Evolutionary conservation across 2,329 filamentous ascomycete species (phyloP).

Genomic region (Bipolaris zeicola): DNA sequence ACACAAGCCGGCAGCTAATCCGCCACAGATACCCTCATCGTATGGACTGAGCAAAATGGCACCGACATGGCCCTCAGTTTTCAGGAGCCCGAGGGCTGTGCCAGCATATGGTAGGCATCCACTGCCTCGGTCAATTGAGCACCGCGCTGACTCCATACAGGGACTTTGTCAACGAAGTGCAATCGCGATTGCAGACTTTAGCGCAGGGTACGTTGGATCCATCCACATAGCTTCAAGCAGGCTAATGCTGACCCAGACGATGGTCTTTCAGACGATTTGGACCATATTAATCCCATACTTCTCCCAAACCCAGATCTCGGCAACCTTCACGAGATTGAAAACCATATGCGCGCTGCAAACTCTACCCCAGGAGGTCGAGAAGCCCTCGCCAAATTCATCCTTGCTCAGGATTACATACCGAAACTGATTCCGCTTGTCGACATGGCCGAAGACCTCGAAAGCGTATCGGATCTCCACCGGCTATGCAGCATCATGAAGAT

Average conservation of each 20-base stretch:
- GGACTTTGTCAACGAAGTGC: slow-evolving; percentile 89
- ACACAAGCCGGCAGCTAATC: slow-evolving; percentile 22
- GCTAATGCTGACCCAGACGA: slow-evolving; percentile 65
- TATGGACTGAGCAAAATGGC: slow-evolving; percentile 92
- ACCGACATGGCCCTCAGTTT: slow-evolving; percentile 98
- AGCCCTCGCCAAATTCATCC: slow-evolving; percentile 83
- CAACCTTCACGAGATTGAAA: slow-evolving; percentile 83
- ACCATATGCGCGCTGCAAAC: slow-evolving; percentile 79
- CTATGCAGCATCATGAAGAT: slow-evolving; percentile 99
- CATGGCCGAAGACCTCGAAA: slow-evolving; percentile 90
- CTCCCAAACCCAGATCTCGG: slow-evolving; percentile 81
- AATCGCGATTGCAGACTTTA: slow-evolving; percentile 72
- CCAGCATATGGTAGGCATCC: slow-evolving; percentile 77
- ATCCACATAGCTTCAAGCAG: slow-evolving; percentile 4
- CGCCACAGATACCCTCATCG: slow-evolving; percentile 84
- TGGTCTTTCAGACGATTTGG: slow-evolving; percentile 84
- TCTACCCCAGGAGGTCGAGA: slow-evolving; percentile 78
- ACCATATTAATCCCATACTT: slow-evolving; percentile 70
- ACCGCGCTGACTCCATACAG: slow-evolving; percentile 54
- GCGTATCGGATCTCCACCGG: slow-evolving; percentile 81
- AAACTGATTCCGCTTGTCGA: slow-evolving; percentile 86
- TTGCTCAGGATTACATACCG: slow-evolving; percentile 82
- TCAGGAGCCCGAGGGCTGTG: slow-evolving; percentile 94
- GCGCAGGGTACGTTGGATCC: slow-evolving; percentile 61
- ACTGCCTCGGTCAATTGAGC: neutral